phyloP scores from a whole-genome alignment of 768 basidiomycete genomes.

The Termitomyces sp. region DNA sequence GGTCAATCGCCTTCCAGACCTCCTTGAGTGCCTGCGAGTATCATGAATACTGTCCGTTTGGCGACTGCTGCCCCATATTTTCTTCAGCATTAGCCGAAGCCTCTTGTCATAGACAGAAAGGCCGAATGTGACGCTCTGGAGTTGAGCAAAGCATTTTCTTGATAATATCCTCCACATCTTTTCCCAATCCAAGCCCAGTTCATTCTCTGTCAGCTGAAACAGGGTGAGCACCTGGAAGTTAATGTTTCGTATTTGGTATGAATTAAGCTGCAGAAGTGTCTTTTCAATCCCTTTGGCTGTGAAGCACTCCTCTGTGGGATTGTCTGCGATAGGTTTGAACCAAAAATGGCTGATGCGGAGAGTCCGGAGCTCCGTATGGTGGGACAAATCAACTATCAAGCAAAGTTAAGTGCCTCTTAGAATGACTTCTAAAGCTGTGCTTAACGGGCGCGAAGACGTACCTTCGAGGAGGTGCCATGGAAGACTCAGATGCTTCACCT shows the following conservation, averaged over 20 bases:
- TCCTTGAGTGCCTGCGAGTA: constrained; percentile 6
- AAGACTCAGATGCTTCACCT: constrained; percentile 18
- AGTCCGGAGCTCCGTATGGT: constrained; percentile 14
- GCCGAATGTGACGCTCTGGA: constrained; percentile 9
- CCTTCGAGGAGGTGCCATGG: constrained; percentile 21
- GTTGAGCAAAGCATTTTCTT: constrained; percentile 7
- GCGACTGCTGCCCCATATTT: constrained; percentile 8
- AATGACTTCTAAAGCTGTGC: background rate
- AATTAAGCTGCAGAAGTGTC: constrained; percentile 12
- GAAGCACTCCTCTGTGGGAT: constrained; percentile 12
- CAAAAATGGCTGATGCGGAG: constrained; percentile 19
- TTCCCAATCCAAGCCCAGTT: constrained; percentile 13
- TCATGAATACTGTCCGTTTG: constrained; percentile 2
- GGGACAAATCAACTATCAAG: constrained; percentile 14
- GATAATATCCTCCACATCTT: constrained; percentile 12
- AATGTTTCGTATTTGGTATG: constrained; percentile 10
- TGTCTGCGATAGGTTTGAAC: constrained; percentile 12
- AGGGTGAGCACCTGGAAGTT: constrained; percentile 10
- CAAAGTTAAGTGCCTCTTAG: background rate
- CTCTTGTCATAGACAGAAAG: constrained; percentile 10
- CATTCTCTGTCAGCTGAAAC: constrained; percentile 7
- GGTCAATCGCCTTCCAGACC: constrained; percentile 10
- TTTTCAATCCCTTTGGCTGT: constrained; percentile 13
- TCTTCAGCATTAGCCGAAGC: constrained; percentile 9
- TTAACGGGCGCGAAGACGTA: constrained; percentile 6